phyloP scores from a whole-genome alignment of 2,329 filamentous ascomycete genomes.

The Neofusicoccum umdonicola region DNA sequence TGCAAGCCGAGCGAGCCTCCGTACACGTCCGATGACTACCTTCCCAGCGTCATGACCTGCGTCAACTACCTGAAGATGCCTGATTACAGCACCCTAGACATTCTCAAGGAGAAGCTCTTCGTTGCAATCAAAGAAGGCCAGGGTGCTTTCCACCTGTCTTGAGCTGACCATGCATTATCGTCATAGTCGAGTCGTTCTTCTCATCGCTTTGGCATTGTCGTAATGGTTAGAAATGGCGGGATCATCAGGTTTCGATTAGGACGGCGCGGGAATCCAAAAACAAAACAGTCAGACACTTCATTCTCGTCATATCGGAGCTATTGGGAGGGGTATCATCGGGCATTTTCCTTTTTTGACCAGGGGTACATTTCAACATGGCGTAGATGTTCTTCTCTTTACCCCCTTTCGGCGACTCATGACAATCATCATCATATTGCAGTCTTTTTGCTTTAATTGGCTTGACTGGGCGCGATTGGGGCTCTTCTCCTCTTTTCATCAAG shows the following conservation, averaged over 20 bases:
- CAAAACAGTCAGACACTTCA: not conserved
- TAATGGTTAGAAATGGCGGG: conserved; percentile 14
- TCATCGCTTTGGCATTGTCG: conserved; percentile 3
- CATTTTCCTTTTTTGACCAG: not conserved
- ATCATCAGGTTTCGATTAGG: not conserved
- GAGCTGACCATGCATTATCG: conserved; percentile 25
- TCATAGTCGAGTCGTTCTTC: conserved; percentile 4
- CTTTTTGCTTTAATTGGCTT: not conserved
- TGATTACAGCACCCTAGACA: conserved; percentile 78
- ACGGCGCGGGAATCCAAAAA: not conserved
- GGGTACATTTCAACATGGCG: conserved; percentile 6
- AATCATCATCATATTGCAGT: conserved; percentile 1
- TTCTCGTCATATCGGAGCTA: conserved; percentile 5
- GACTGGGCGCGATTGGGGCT: not conserved
- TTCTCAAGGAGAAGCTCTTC: conserved; percentile 74
- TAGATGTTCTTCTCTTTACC: conserved; percentile 5
- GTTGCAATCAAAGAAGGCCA: conserved; percentile 93
- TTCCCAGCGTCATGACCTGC: conserved; percentile 99
- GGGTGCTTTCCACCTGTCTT: conserved; percentile 95
- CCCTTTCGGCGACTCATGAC: conserved; percentile 11
- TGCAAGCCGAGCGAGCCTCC: conserved; percentile 98
- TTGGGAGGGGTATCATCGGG: not conserved
- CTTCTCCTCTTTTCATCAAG: not conserved
- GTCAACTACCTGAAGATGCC: conserved; percentile 98
- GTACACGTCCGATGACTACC: conserved; percentile 90